Conservation (phyloP, 1,284 basidiomycete species). For the Pascua guehoae region DNA sequence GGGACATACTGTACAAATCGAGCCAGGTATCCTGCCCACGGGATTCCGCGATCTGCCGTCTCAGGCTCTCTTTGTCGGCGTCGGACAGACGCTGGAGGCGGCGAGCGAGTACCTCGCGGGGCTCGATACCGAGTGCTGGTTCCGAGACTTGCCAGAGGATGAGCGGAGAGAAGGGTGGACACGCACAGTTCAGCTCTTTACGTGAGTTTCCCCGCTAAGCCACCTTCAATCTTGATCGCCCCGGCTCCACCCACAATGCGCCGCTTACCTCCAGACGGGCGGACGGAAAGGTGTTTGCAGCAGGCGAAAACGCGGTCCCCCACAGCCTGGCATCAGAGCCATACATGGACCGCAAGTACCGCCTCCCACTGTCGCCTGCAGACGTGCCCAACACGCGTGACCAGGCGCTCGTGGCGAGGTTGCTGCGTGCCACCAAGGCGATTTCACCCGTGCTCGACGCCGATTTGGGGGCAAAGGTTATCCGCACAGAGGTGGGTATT, state of each 20-base stretch:
- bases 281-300: conserved; percentile 10
- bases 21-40: background rate
- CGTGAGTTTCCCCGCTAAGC: background rate
- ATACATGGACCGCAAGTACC: conserved; percentile 6
- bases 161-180: conserved; percentile 12
- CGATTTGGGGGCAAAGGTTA: conserved; percentile 8
- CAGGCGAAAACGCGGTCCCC: conserved; percentile 14
- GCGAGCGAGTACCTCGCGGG: background rate
- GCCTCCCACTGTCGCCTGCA: conserved; percentile 6
- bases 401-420: conserved; percentile 9
- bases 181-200: conserved; percentile 12
- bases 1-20: conserved; percentile 7
- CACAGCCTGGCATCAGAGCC: conserved; percentile 1
- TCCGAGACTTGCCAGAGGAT: background rate
- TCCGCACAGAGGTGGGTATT: conserved; percentile 12
- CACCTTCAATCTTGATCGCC: too few relatives aligned
- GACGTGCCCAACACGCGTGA: conserved; percentile 5
- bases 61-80: conserved; percentile 11
- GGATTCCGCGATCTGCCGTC: conserved; percentile 4
- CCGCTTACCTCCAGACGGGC: conserved; percentile 3
- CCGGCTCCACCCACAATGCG: background rate
- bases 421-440: conserved; percentile 8
- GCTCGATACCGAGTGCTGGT: background rate
- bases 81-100: background rate
- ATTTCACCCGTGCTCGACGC: conserved; percentile 9